Conservation (phyloP, 352 stramenopile species). For the Phytophthora pseudosyringae region DNA sequence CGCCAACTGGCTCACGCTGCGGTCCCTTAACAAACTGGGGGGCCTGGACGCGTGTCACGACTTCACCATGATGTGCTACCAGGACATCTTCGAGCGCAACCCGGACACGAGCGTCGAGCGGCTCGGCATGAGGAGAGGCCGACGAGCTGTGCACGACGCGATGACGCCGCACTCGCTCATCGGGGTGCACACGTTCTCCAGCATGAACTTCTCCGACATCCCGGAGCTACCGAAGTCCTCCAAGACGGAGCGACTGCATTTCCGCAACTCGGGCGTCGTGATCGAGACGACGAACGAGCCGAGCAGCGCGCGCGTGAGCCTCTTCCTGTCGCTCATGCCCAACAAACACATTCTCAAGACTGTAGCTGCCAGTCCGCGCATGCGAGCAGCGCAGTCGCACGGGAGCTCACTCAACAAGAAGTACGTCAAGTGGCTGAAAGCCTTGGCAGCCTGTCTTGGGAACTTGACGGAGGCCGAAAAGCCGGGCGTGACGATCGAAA, state of each 20-base stretch:
- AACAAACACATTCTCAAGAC: conserved; percentile 49
- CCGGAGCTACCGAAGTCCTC: conserved; percentile 52
- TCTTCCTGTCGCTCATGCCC: conserved; percentile 65
- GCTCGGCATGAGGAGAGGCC: conserved; percentile 24
- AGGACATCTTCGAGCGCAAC: conserved; percentile 60
- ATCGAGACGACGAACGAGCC: conserved; percentile 50
- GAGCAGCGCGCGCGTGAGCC: conserved; percentile 46
- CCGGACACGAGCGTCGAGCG: conserved; percentile 32
- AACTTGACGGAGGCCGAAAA: conserved; percentile 47
- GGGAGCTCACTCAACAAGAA: conserved; percentile 41
- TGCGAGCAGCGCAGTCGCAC: conserved; percentile 34
- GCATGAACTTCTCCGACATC: conserved; percentile 73
- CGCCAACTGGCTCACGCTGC: conserved; percentile 63
- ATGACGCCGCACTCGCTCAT: conserved; percentile 37
- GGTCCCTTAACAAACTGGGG: conserved; percentile 38
- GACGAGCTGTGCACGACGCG: conserved; percentile 24
- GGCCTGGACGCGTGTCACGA: conserved; percentile 47
- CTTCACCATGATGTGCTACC: conserved; percentile 71
- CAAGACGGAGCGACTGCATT: conserved; percentile 60
- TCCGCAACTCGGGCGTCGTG: conserved; percentile 67
- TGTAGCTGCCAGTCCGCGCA: conserved; percentile 38
- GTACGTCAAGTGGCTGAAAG: conserved; percentile 67
- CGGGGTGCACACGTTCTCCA: conserved; percentile 62
- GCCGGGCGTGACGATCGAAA: conserved; percentile 24
- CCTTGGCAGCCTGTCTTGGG: conserved; percentile 40